Conservation (phyloP, 768 basidiomycete genomes). For the Xerocomus spinulosus region DNA sequence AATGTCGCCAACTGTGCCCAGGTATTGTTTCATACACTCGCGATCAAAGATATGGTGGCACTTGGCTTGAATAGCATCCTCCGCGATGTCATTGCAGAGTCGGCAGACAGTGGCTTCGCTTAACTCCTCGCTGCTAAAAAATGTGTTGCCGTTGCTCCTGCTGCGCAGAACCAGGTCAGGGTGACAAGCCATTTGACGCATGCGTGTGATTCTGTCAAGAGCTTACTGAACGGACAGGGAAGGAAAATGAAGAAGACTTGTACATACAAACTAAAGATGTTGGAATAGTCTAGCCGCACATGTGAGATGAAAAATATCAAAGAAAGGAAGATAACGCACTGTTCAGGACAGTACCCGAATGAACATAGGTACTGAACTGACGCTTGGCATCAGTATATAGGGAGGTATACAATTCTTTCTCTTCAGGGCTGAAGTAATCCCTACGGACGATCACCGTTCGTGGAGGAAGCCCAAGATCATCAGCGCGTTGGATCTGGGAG, state of each 20-base stretch:
- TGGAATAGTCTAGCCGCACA: slow-evolving; percentile 65
- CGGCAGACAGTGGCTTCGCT: slow-evolving; percentile 85
- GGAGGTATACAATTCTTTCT: slow-evolving; percentile 90
- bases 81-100: slow-evolving; percentile 94
- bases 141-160: slow-evolving; percentile 68
- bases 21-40: slow-evolving; percentile 92
- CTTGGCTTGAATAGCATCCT: slow-evolving; percentile 92
- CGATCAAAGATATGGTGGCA: slow-evolving; percentile 95
- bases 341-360: slow-evolving; percentile 86
- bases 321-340: slow-evolving; percentile 49
- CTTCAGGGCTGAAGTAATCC: slow-evolving; percentile 94
- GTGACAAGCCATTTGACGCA: slow-evolving; percentile 94
- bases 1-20: slow-evolving; percentile 67
- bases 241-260: not conserved
- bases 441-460: slow-evolving; percentile 82
- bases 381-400: slow-evolving; percentile 91
- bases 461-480: slow-evolving; percentile 93
- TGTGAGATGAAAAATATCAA: slow-evolving; percentile 6
- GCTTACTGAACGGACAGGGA: slow-evolving; percentile 2
- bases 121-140: slow-evolving; percentile 49
- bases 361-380: slow-evolving; percentile 86
- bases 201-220: slow-evolving; percentile 74
- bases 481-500: slow-evolving; percentile 81
- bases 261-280: slow-evolving; percentile 75
- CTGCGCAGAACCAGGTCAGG: slow-evolving; percentile 90